Conservation (phyloP, 768 basidiomycete species). For the Amanita jacksonii region DNA sequence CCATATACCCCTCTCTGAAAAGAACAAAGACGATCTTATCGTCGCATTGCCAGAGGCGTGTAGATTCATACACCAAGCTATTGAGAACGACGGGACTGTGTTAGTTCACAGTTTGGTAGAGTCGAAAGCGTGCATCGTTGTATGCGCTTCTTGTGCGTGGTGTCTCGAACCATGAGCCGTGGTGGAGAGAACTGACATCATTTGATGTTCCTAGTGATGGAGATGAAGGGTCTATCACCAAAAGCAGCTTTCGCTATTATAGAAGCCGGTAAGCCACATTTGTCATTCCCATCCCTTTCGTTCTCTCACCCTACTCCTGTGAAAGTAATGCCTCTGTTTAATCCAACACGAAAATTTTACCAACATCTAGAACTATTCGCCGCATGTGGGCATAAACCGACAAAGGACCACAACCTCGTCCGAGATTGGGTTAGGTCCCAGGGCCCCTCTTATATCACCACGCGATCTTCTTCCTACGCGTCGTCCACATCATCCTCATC, state of each 20-base stretch:
- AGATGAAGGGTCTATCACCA: constrained; percentile 24
- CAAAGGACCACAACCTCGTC: constrained; percentile 29
- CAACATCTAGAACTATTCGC: constrained; percentile 38
- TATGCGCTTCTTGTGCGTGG: constrained; percentile 44
- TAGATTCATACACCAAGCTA: constrained; percentile 33
- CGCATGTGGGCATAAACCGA: constrained; percentile 30
- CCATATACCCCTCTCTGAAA: constrained; percentile 33
- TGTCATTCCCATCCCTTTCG: not conserved
- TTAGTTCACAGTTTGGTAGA: constrained; percentile 49
- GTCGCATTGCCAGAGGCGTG: constrained; percentile 37
- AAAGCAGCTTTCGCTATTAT: constrained; percentile 31
- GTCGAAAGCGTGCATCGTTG: constrained; percentile 41
- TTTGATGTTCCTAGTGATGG: constrained; percentile 47
- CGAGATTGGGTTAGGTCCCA: constrained; percentile 24
- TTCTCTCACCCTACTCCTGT: not conserved
- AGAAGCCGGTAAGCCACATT: constrained; percentile 28
- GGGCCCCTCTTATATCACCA: constrained; percentile 8
- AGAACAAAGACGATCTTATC: constrained; percentile 30
- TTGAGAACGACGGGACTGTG: constrained; percentile 32
- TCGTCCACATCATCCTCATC: not conserved
- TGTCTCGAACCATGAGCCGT: not conserved
- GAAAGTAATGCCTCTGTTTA: constrained; percentile 45
- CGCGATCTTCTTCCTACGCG: not conserved
- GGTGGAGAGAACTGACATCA: too few relatives aligned
- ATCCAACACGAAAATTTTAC: constrained; percentile 35